Evolutionary conservation across 148 eudicot species (phyloP).

Genomic region (Simmondsia chinensis): DNA sequence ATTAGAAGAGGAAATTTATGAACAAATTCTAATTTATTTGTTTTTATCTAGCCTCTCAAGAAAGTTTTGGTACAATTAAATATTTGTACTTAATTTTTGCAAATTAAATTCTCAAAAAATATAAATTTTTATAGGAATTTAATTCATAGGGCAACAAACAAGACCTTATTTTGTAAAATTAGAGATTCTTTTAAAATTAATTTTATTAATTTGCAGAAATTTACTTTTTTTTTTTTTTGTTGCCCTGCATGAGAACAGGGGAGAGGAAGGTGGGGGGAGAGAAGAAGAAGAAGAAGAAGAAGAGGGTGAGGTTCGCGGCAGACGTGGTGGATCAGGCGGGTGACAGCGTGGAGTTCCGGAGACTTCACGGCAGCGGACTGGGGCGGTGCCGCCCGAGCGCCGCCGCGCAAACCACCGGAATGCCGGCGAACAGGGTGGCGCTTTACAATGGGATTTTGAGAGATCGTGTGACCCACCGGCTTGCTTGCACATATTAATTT

Average conservation of each 20-base stretch:
- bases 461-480: conserved; percentile 52
- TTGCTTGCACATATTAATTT: conserved; percentile 33
- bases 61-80: too few species aligned
- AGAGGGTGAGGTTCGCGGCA: conserved; percentile 78
- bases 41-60: too few species aligned
- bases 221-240: not conserved
- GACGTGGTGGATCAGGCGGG: conserved; percentile 79
- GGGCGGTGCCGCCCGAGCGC: not conserved
- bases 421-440: conserved; percentile 66
- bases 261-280: conserved; percentile 10
- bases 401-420: conserved; percentile 13
- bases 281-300: conserved; percentile 45
- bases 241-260: not conserved
- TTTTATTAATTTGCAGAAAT: too few species aligned
- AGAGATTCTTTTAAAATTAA: too few species aligned
- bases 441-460: conserved; percentile 73
- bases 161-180: too few species aligned
- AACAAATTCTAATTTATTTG: too few species aligned
- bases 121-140: too few species aligned
- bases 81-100: too few species aligned
- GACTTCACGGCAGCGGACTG: conserved; percentile 13
- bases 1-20: too few species aligned
- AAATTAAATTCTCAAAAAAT: too few species aligned
- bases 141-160: too few species aligned
- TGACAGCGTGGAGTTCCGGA: conserved; percentile 54